Evolutionary conservation across 148 eudicot species (phyloP).

Genomic region (Camellia japonica): DNA sequence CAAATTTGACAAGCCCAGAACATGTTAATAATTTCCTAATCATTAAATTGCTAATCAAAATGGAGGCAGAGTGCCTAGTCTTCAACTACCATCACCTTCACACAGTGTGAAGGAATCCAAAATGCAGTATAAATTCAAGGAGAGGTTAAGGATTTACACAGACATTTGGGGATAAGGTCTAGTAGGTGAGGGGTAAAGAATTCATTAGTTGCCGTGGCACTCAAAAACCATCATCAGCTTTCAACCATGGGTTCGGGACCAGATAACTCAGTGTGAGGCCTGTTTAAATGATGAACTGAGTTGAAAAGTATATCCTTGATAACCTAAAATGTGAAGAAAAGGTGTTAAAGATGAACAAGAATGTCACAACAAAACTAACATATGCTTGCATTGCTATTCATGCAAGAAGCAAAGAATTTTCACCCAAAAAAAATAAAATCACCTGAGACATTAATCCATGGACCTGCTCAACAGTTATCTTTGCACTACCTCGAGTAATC

Average conservation of each 20-base stretch:
- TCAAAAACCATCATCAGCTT: constrained; percentile 32
- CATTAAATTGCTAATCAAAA: not conserved
- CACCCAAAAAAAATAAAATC: constrained; percentile 1
- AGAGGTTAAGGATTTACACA: not conserved
- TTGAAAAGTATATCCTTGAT: constrained; percentile 93
- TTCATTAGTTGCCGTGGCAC: not conserved
- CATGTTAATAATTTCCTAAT: not conserved
- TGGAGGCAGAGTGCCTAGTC: not conserved
- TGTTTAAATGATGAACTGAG: constrained; percentile 57
- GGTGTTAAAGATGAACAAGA: not conserved
- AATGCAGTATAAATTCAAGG: not conserved
- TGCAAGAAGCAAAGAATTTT: not conserved
- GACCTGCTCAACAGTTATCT: constrained; percentile 97
- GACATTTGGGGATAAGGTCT: not conserved
- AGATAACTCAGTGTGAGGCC: constrained; percentile 54
- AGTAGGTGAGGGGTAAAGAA: too few species aligned
- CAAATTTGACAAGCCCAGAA: not conserved
- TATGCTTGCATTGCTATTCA: not conserved
- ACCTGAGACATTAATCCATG: constrained; percentile 99
- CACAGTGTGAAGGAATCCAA: not conserved
- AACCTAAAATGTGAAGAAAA: constrained; percentile 40
- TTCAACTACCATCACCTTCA: not conserved
- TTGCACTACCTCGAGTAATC: constrained; percentile 97
- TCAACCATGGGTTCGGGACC: constrained; percentile 97
- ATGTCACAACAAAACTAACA: not conserved